Percentiles rank a stretch among this genome's conserved stretches.
Evolutionary conservation across 1,139 yeast species (phyloP).

Genomic region (Debaryomyces sp.): DNA sequence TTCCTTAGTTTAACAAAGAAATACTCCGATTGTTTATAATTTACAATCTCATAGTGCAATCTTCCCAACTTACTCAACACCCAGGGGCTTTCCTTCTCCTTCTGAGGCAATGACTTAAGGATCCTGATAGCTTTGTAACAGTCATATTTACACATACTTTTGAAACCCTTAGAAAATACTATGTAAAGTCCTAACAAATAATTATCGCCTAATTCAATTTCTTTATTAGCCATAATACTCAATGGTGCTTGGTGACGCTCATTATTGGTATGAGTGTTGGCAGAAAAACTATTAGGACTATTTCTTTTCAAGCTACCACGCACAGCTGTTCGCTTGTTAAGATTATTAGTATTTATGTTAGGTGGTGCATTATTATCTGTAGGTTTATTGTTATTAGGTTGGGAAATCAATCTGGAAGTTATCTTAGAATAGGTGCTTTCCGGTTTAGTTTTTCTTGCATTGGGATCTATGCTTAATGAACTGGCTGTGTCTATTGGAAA

Average conservation of each 20-base stretch:
- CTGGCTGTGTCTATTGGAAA: slow-evolving; percentile 20
- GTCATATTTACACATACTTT: slow-evolving; percentile 69
- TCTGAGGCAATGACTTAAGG: slow-evolving; percentile 62
- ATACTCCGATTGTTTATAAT: slow-evolving; percentile 74
- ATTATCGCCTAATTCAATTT: slow-evolving; percentile 44
- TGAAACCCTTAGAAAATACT: slow-evolving; percentile 65
- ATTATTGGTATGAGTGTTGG: slow-evolving; percentile 9
- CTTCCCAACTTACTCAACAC: slow-evolving; percentile 80
- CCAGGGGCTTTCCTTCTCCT: slow-evolving; percentile 81
- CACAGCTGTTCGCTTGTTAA: slow-evolving; percentile 13
- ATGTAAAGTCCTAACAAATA: slow-evolving; percentile 56
- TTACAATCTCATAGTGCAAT: slow-evolving; percentile 83
- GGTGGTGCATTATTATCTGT: slow-evolving; percentile 9
- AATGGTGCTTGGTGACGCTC: slow-evolving; percentile 10
- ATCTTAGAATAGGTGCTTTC: slow-evolving; percentile 47
- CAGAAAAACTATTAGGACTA: slow-evolving; percentile 22
- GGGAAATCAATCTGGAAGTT: slow-evolving; percentile 56
- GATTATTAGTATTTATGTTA: slow-evolving; percentile 12
- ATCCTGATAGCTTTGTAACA: slow-evolving; percentile 79
- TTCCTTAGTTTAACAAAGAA: slow-evolving; percentile 65
- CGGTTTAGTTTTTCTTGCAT: slow-evolving; percentile 20
- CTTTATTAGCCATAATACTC: slow-evolving; percentile 24
- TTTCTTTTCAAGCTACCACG: slow-evolving; percentile 30
- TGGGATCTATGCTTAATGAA: slow-evolving; percentile 9
- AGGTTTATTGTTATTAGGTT: slow-evolving; percentile 31